phyloP scores from a whole-genome alignment of 495 filamentous ascomycete genomes.

The Tuber melanosporum region DNA sequence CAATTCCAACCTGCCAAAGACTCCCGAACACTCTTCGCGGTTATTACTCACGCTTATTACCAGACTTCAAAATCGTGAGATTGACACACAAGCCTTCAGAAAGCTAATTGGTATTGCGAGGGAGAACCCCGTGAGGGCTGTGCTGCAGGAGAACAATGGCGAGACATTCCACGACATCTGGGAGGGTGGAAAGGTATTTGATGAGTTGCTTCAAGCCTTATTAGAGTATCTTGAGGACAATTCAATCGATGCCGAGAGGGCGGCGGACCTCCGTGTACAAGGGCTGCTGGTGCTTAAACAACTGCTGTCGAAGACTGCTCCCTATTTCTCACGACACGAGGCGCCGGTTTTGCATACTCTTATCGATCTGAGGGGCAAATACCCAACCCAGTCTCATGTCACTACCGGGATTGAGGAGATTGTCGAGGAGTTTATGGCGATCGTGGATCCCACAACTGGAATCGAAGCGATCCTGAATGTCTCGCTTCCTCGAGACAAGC shows the following conservation, averaged over 20 bases:
- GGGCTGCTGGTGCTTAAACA: conserved; percentile 72
- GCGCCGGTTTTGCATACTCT: conserved; percentile 47
- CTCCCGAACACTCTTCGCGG: conserved; percentile 49
- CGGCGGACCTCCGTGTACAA: conserved; percentile 73
- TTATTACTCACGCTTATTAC: conserved; percentile 70
- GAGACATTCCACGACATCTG: conserved; percentile 49
- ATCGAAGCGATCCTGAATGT: conserved; percentile 52
- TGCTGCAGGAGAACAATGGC: conserved; percentile 51
- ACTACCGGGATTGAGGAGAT: conserved; percentile 55
- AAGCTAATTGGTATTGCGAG: conserved; percentile 76
- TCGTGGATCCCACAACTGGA: conserved; percentile 47
- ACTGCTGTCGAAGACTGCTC: conserved; percentile 63
- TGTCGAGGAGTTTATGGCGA: conserved; percentile 50
- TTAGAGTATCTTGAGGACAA: conserved; percentile 65
- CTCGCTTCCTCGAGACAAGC: conserved; percentile 44
- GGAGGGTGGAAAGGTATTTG: conserved; percentile 54
- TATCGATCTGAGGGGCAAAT: conserved; percentile 40
- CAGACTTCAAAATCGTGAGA: conserved; percentile 60
- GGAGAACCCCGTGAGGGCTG: conserved; percentile 51
- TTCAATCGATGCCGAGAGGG: conserved; percentile 50
- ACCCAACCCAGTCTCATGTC: conserved; percentile 49
- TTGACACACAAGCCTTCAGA: conserved; percentile 84
- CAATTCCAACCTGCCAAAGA: conserved; percentile 44
- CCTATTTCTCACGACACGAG: conserved; percentile 61
- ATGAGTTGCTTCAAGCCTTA: conserved; percentile 64